Conservation (phyloP, 2,329 filamentous ascomycete genomes). For the Exophiala aquamarina region DNA sequence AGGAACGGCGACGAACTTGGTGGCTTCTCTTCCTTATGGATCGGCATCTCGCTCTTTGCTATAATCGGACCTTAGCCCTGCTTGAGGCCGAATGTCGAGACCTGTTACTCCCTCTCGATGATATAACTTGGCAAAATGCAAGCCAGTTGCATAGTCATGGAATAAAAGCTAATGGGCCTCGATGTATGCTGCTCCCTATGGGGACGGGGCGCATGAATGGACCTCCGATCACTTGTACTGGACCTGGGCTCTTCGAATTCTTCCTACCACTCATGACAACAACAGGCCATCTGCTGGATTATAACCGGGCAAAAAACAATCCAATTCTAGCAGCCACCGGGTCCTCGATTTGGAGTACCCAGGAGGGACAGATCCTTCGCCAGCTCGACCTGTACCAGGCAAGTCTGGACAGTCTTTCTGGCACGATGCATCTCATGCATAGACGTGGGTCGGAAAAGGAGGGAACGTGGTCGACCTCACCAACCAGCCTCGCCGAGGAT, state of each 20-base stretch:
- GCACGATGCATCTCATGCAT: background rate
- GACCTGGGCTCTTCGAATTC: slow-evolving; percentile 50
- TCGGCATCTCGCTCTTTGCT: slow-evolving; percentile 49
- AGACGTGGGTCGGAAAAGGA: slow-evolving; percentile 14
- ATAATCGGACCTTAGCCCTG: slow-evolving; percentile 46
- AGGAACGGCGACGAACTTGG: slow-evolving; percentile 49
- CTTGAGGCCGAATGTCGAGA: slow-evolving; percentile 49
- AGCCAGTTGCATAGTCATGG: slow-evolving; percentile 23
- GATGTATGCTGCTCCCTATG: slow-evolving; percentile 25
- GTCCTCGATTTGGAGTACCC: slow-evolving; percentile 34
- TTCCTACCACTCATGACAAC: slow-evolving; percentile 53
- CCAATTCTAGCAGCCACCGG: slow-evolving; percentile 39
- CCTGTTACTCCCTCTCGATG: slow-evolving; percentile 43
- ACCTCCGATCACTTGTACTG: slow-evolving; percentile 37
- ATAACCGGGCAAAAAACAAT: slow-evolving; percentile 47
- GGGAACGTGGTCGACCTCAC: slow-evolving; percentile 6
- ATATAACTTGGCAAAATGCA: slow-evolving; percentile 36
- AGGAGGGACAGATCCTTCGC: slow-evolving; percentile 37
- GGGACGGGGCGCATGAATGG: slow-evolving; percentile 17
- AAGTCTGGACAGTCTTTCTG: slow-evolving; percentile 36
- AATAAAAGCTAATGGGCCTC: slow-evolving; percentile 37
- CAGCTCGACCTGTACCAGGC: slow-evolving; percentile 41
- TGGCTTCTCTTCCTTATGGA: slow-evolving; percentile 52
- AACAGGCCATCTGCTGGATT: slow-evolving; percentile 50
- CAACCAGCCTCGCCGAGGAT: slow-evolving; percentile 17